These are phyloP conservation scores for Parathielavia appendiculata DNA, from an alignment of 495 filamentous ascomycete species.

Conservation along the genomic window DNA sequence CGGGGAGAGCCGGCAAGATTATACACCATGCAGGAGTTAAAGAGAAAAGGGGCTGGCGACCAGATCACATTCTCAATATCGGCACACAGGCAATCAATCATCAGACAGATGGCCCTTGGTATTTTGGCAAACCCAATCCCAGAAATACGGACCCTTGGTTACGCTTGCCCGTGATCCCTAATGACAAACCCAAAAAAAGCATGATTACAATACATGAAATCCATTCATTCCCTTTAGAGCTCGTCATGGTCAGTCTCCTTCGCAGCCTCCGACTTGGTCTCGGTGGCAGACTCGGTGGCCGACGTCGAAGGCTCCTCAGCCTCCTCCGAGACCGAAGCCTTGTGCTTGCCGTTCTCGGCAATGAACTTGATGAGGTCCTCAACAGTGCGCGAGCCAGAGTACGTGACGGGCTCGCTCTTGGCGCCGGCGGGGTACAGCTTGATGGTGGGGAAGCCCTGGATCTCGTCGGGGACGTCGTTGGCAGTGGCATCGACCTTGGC, in stretches of 20 bases:
- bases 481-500: slow-evolving; percentile 97
- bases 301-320: slow-evolving; percentile 48
- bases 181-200: slow-evolving; percentile 26
- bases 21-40: background rate
- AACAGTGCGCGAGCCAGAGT: slow-evolving; percentile 80
- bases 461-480: slow-evolving; percentile 96
- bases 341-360: slow-evolving; percentile 88
- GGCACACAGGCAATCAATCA: background rate
- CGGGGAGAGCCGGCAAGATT: slow-evolving; percentile 23
- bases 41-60: background rate
- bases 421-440: slow-evolving; percentile 91
- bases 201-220: slow-evolving; percentile 25
- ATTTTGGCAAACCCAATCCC: slow-evolving; percentile 30
- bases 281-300: slow-evolving; percentile 34
- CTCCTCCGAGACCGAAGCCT: slow-evolving; percentile 54
- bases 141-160: slow-evolving; percentile 17
- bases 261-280: slow-evolving; percentile 26
- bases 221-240: slow-evolving; percentile 47
- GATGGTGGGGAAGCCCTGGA: slow-evolving; percentile 98
- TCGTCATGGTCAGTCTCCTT: slow-evolving; percentile 57
- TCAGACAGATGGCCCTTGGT: slow-evolving; percentile 26
- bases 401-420: slow-evolving; percentile 81
- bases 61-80: background rate
- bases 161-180: slow-evolving; percentile 20
- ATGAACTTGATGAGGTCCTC: slow-evolving; percentile 94